Conservation (phyloP, 352 stramenopile species). For the Globisporangium polare region DNA sequence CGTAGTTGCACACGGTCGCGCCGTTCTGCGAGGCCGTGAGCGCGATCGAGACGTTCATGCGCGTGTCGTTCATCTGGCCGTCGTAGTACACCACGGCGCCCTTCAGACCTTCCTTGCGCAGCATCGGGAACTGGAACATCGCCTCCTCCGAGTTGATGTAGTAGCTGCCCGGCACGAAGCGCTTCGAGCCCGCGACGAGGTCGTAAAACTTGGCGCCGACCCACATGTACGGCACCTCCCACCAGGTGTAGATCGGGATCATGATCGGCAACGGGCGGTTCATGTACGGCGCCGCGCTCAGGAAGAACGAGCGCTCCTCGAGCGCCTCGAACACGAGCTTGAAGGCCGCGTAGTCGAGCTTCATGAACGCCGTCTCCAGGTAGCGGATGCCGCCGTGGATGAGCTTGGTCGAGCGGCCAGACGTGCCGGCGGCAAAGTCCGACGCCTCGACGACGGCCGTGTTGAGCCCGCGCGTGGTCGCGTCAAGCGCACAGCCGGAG, state of each 20-base stretch:
- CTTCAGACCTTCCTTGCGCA: conserved; percentile 90
- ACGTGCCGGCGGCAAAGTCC: conserved; percentile 93
- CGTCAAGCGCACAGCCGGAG: conserved; percentile 89
- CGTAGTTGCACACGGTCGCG: conserved; percentile 90
- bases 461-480: conserved; percentile 89
- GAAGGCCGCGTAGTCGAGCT: conserved; percentile 87
- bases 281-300: conserved; percentile 93
- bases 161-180: conserved; percentile 86
- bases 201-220: conserved; percentile 92
- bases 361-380: conserved; percentile 93
- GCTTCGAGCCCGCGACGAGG: conserved; percentile 85
- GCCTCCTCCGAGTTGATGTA: conserved; percentile 91
- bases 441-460: conserved; percentile 90
- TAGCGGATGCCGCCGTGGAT: conserved; percentile 96
- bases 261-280: conserved; percentile 94
- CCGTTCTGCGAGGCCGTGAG: conserved; percentile 93
- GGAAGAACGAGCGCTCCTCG: conserved; percentile 91
- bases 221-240: conserved; percentile 95
- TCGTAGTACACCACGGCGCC: conserved; percentile 91
- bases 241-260: conserved; percentile 95
- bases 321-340: conserved; percentile 92
- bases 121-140: conserved; percentile 93
- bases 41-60: conserved; percentile 93
- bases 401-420: conserved; percentile 92
- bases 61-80: conserved; percentile 94